Percentiles rank a stretch among this genome's conserved stretches.
Conservation (phyloP, 73 alveolate species). For the Uronychia binucleata region DNA sequence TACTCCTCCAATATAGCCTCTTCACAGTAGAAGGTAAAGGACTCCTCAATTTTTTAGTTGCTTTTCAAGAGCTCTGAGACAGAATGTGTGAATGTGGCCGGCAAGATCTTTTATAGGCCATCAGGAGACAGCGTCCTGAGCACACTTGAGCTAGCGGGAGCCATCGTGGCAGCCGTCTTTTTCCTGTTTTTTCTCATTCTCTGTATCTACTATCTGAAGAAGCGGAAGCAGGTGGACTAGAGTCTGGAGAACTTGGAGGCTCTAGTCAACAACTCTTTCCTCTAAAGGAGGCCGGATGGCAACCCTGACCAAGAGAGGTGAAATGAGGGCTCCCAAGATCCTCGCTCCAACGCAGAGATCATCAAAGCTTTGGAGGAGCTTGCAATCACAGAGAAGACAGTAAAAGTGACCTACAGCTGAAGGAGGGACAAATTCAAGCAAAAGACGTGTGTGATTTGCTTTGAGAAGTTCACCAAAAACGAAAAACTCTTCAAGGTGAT, state of each 20-base stretch:
- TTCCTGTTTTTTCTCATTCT: not conserved
- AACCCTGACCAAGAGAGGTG: not conserved
- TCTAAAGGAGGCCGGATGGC: not conserved
- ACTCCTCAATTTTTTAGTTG: not conserved
- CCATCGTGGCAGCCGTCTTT: not conserved
- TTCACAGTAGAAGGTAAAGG: not conserved
- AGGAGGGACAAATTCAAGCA: not conserved
- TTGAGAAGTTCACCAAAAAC: not conserved
- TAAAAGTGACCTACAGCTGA: not conserved
- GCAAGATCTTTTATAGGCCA: not conserved
- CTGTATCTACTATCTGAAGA: not conserved
- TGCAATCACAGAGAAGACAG: not conserved
- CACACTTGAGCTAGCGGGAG: not conserved
- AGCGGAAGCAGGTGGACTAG: not conserved
- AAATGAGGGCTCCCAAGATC: not conserved
- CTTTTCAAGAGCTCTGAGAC: not conserved
- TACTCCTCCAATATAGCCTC: not conserved
- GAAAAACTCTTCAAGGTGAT: not conserved
- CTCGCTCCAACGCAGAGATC: not conserved
- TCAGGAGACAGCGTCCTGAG: not conserved
- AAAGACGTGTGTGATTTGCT: not conserved
- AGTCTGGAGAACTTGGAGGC: not conserved
- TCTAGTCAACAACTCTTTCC: not conserved
- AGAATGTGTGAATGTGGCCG: not conserved
- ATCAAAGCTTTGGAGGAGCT: not conserved